A percentile compares a stretch with the other conserved stretches of the same genome.
Conservation (phyloP, 371 early-diverging fungal genomes). For the Mucor irregularis region DNA sequence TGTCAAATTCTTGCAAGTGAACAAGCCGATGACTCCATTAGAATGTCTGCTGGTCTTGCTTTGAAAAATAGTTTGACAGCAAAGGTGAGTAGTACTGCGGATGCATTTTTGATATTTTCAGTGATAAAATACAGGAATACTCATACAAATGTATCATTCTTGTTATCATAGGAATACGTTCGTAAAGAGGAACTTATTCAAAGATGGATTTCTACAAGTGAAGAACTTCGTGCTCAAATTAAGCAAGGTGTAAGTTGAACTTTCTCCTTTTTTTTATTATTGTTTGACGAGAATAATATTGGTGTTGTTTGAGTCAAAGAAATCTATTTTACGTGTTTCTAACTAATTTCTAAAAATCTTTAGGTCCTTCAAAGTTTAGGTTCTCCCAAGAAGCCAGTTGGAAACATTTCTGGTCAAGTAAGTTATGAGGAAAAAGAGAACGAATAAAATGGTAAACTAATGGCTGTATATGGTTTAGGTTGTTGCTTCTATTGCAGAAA, state of each 20-base stretch:
- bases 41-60: constrained; percentile 84
- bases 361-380: constrained; percentile 74
- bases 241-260: constrained; percentile 55
- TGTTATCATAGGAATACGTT: constrained; percentile 56
- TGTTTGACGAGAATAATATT: no score
- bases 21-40: constrained; percentile 57
- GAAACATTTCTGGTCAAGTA: constrained; percentile 77
- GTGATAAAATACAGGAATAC: no score
- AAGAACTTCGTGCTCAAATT: constrained; percentile 43
- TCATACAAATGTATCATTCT: neutral
- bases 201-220: constrained; percentile 76
- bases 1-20: constrained; percentile 84
- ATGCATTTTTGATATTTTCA: neutral
- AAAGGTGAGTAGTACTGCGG: constrained; percentile 78
- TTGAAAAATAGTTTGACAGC: constrained; percentile 90
- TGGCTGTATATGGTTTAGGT: constrained; percentile 41
- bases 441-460: neutral
- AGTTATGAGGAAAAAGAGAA: neutral
- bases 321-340: neutral
- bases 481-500: constrained; percentile 87
- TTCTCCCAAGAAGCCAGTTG: constrained; percentile 64
- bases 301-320: neutral
- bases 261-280: neutral
- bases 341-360: neutral
- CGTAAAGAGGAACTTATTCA: constrained; percentile 67